A percentile compares a stretch with the other conserved stretches of the same genome.
phyloP scores from a whole-genome alignment of 306 rosid species.

The Astragalus glycyphyllos region DNA sequence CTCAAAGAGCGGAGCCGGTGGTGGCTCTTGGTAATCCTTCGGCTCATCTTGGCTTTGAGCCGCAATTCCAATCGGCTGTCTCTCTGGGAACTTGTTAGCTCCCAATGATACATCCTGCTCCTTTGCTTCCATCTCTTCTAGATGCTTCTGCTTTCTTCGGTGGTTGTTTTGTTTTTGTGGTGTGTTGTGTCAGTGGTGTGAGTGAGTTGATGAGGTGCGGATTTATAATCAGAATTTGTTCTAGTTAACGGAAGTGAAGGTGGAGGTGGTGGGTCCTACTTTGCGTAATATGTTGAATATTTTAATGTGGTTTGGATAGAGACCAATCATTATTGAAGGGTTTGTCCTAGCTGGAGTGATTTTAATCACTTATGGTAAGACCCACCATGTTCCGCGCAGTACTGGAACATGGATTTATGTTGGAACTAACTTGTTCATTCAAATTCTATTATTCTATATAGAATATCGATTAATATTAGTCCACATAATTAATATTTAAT shows the following conservation, averaged over 20 bases:
- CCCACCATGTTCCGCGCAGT: conserved; percentile 57
- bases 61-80: conserved; percentile 57
- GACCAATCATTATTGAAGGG: background rate
- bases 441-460: no score
- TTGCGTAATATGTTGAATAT: conserved; percentile 38
- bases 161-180: background rate
- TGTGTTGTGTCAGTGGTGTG: background rate
- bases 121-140: conserved; percentile 48
- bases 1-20: conserved; percentile 58
- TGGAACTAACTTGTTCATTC: background rate
- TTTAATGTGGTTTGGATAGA: conserved; percentile 8
- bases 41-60: conserved; percentile 59
- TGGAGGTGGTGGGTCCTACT: conserved; percentile 39
- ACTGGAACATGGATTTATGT: conserved; percentile 35
- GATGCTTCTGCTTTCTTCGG: background rate
- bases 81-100: conserved; percentile 60
- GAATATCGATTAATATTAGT: no score
- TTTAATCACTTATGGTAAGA: conserved; percentile 26
- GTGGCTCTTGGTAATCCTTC: conserved; percentile 60
- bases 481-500: no score
- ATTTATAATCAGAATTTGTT: conserved; percentile 47
- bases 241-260: conserved; percentile 16
- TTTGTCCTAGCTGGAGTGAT: conserved; percentile 42
- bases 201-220: conserved; percentile 20
- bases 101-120: conserved; percentile 60